Base-by-base conservation (phyloP, 257 asterid species). In the Lycium barbarum region DNA sequence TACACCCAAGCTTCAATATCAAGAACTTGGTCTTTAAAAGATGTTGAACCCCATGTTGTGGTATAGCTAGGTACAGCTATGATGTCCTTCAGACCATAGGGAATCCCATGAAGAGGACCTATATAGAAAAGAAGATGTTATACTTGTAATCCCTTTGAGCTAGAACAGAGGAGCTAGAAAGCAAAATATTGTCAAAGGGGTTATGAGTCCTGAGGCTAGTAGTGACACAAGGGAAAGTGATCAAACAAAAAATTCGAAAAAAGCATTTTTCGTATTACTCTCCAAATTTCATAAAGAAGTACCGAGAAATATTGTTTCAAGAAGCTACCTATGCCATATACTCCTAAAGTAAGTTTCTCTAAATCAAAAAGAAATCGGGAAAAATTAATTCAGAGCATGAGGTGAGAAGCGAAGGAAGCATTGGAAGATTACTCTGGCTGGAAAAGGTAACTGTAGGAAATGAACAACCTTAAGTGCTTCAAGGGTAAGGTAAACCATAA, bases 61-160 rank as follows among this genome's bases (percentile, higher is more conserved):
- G 86, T 93, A 93, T 96, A 95, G 79, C 86, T 88, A 18, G 98
- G 98, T 73, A 96, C 98, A 54, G 99, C 95, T 86, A 95, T 93
- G 81, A 92, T 95, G 88, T 94, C 99, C 93, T 96, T 96, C 88
- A 96, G 87, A 18, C 99, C 99, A 54, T 94, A 95, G 62, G 99
- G 99, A 84, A 96, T 95, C 80, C 99, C 99, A 84, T 96, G 98
- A 63, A 96, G 97, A 33, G 97, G 98, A 80, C 99, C 99, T 96
- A 86, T 59, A 88, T 81, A 79, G 61, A 84, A 86, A 45, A 65
- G 12, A 62, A 81, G 74, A 78, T 53, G 49, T 33, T 78, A 51
- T 78, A 51, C 9, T 7, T 14, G 65, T 78, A 78, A 51, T 53
- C 17, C 2, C 49, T 26, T 51, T 78, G 45, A 53, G 47, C 9